Evolutionary conservation across 2,329 filamentous ascomycete species (phyloP).

Genomic region (Arthrobotrys musiformis): DNA sequence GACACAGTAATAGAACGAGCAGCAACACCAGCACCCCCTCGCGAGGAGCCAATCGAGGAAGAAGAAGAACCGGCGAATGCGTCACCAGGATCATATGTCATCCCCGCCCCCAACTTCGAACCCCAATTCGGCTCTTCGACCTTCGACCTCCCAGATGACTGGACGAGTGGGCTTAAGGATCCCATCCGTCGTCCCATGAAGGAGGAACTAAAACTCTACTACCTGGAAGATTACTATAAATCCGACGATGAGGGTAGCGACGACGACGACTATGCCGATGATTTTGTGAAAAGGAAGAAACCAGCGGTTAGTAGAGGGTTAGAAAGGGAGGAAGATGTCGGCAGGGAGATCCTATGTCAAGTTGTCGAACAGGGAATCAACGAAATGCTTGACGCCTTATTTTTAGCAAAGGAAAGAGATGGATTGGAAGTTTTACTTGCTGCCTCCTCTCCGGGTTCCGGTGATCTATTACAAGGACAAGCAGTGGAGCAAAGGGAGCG

Average conservation of each 20-base stretch:
- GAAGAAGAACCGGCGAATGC: background rate
- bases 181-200: conserved; percentile 43
- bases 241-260: conserved; percentile 67
- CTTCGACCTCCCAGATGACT: conserved; percentile 45
- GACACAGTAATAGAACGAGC: conserved; percentile 34
- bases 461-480: conserved; percentile 62
- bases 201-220: conserved; percentile 50
- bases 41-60: conserved; percentile 28
- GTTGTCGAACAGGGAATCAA: conserved; percentile 93
- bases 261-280: conserved; percentile 74
- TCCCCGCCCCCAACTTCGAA: conserved; percentile 48
- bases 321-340: conserved; percentile 76
- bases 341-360: conserved; percentile 89
- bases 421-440: conserved; percentile 76
- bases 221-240: conserved; percentile 55
- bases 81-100: conserved; percentile 22
- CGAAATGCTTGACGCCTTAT: conserved; percentile 86
- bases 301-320: conserved; percentile 77
- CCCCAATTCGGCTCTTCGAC: conserved; percentile 46
- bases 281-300: conserved; percentile 68
- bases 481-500: conserved; percentile 65
- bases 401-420: conserved; percentile 81
- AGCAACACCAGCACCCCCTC: conserved; percentile 39
- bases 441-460: conserved; percentile 61
- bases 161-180: conserved; percentile 43